phyloP scores from a whole-genome alignment of 73 alveolate species.

The Paramecium sexaurelia region DNA sequence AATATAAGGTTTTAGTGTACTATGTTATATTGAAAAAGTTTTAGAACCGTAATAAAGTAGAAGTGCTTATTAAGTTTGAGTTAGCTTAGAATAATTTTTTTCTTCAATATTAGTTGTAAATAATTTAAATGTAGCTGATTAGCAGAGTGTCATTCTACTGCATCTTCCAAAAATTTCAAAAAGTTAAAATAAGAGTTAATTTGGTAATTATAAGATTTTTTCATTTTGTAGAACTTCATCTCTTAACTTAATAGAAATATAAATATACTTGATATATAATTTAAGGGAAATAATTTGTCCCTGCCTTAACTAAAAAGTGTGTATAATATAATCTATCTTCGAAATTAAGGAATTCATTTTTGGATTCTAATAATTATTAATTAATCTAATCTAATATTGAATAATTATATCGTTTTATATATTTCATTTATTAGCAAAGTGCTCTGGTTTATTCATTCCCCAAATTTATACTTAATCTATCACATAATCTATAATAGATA shows the following conservation, averaged over 20 bases:
- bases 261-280: neutral
- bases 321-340: neutral
- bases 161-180: conserved; percentile 30
- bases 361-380: neutral
- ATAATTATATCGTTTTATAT: neutral
- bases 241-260: neutral
- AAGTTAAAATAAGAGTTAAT: neutral
- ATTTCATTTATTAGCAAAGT: neutral
- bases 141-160: neutral
- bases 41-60: neutral
- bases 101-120: neutral
- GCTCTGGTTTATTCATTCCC: neutral
- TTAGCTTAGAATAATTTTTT: neutral
- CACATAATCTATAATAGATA: neutral
- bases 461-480: neutral
- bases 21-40: neutral
- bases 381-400: neutral
- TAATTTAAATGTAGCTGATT: neutral
- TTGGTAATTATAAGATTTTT: neutral
- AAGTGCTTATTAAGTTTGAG: neutral
- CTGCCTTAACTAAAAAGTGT: neutral
- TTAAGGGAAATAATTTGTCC: neutral
- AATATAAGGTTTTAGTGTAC: neutral
- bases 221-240: neutral
- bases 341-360: neutral